These are phyloP conservation scores for Pterocarpus santalinus DNA, from an alignment of 306 rosid genomes.

Conservation along the genomic window DNA sequence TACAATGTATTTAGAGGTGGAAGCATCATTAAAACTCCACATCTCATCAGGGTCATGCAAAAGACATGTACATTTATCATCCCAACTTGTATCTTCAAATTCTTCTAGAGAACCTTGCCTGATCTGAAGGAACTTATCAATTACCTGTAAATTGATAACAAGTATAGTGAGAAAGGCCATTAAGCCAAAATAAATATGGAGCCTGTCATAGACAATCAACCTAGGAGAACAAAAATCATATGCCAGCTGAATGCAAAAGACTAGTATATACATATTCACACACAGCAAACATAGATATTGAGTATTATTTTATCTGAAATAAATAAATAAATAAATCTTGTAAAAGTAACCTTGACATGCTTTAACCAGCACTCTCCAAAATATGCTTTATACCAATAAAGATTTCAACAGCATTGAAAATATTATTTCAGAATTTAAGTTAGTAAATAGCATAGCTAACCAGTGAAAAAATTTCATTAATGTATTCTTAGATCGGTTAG, in stretches of 20 bases:
- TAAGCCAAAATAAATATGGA: slow-evolving; percentile 27
- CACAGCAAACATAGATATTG: slow-evolving; percentile 1
- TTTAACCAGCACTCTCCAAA: slow-evolving; percentile 22
- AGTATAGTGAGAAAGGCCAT: slow-evolving; percentile 32
- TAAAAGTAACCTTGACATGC: slow-evolving; percentile 26
- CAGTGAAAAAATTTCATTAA: neutral
- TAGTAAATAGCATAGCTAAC: slow-evolving; percentile 25
- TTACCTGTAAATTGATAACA: slow-evolving; percentile 65
- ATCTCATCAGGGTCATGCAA: slow-evolving; percentile 75
- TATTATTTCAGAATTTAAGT: neutral
- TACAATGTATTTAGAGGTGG: slow-evolving; percentile 87
- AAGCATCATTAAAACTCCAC: slow-evolving; percentile 87
- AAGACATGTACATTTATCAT: slow-evolving; percentile 77
- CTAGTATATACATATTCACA: slow-evolving; percentile 1
- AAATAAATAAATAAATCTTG: slow-evolving; percentile 1
- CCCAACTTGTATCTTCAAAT: slow-evolving; percentile 71
- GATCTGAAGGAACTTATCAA: slow-evolving; percentile 82
- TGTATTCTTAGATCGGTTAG: slow-evolving; percentile 37
- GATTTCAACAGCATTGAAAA: slow-evolving; percentile 22
- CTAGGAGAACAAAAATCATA: slow-evolving; percentile 27
- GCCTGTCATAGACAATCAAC: slow-evolving; percentile 17
- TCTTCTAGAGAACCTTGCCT: slow-evolving; percentile 63
- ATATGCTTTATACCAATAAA: slow-evolving; percentile 31
- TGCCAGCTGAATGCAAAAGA: slow-evolving; percentile 23
- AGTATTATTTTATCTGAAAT: neutral